Conservation (phyloP, 805 yeast species). For the Saccharomyces jurei region DNA sequence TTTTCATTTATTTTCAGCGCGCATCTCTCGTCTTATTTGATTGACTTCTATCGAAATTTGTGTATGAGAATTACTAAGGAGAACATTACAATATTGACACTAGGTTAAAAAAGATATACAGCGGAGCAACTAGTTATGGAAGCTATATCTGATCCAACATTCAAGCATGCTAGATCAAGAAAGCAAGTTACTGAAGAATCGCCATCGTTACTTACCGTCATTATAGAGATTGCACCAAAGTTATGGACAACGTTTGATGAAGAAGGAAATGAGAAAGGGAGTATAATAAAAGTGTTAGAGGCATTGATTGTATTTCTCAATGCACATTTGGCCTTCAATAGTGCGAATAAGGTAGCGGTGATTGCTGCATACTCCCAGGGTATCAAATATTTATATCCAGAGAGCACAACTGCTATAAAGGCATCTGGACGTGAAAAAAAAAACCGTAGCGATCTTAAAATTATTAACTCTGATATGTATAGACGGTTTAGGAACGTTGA, state of each 20-base stretch:
- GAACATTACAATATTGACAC: background rate
- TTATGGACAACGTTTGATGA: conserved; percentile 34
- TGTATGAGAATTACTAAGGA: background rate
- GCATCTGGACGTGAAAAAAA: conserved; percentile 1
- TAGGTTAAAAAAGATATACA: background rate
- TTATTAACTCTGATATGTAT: conserved; percentile 61
- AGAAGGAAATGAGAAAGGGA: conserved; percentile 27
- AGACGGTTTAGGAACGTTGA: conserved; percentile 77
- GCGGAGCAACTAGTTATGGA: conserved; percentile 18
- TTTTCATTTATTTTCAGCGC: background rate
- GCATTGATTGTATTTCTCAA: conserved; percentile 70
- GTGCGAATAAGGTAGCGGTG: conserved; percentile 75
- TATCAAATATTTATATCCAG: conserved; percentile 64
- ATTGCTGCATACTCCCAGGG: conserved; percentile 68
- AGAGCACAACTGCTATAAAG: conserved; percentile 7
- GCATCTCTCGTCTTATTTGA: background rate
- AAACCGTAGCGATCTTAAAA: conserved; percentile 13
- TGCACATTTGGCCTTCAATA: conserved; percentile 80
- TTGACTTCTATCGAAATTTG: background rate
- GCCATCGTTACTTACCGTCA: conserved; percentile 72
- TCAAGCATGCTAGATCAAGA: conserved; percentile 20
- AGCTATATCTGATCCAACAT: conserved; percentile 31
- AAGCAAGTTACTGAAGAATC: conserved; percentile 41
- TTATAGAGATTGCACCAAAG: conserved; percentile 68
- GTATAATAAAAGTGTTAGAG: conserved; percentile 52